Evolutionary conservation across 192 early-diverging fungal species (phyloP).

Genomic region (Backusella macrospora): DNA sequence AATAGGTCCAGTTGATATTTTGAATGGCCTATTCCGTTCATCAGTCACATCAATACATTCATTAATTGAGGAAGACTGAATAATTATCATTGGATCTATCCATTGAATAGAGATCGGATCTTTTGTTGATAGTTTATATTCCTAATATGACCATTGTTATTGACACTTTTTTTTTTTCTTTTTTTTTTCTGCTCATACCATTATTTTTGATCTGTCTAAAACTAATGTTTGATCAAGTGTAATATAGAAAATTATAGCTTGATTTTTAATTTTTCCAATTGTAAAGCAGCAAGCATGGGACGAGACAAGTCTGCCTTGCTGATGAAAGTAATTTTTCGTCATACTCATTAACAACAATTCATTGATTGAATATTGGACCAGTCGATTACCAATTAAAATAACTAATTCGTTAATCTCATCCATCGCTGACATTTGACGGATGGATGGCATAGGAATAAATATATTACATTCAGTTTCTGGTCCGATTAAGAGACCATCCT

Average conservation of each 20-base stretch:
- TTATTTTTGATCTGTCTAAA: neutral
- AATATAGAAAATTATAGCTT: neutral
- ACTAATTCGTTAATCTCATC: neutral
- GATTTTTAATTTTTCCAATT: slow-evolving; percentile 5
- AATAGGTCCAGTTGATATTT: neutral
- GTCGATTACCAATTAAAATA: neutral
- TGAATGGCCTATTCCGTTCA: neutral
- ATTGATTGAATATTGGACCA: slow-evolving; percentile 1
- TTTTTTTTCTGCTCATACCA: neutral
- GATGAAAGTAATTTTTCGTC: neutral
- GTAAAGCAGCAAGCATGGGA: slow-evolving; percentile 6
- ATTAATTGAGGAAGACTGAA: neutral
- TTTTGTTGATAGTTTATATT: neutral
- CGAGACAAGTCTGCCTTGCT: neutral
- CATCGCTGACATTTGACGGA: neutral
- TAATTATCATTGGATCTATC: neutral
- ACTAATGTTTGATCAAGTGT: slow-evolving; percentile 10
- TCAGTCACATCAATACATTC: slow-evolving; percentile 12
- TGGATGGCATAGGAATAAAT: neutral
- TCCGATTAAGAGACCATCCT: neutral
- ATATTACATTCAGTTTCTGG: neutral
- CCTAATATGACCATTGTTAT: neutral
- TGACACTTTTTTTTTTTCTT: neutral
- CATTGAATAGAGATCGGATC: slow-evolving; percentile 8
- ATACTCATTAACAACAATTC: neutral